phyloP scores from a whole-genome alignment of 306 rosid species.

The Casuarina glauca region DNA sequence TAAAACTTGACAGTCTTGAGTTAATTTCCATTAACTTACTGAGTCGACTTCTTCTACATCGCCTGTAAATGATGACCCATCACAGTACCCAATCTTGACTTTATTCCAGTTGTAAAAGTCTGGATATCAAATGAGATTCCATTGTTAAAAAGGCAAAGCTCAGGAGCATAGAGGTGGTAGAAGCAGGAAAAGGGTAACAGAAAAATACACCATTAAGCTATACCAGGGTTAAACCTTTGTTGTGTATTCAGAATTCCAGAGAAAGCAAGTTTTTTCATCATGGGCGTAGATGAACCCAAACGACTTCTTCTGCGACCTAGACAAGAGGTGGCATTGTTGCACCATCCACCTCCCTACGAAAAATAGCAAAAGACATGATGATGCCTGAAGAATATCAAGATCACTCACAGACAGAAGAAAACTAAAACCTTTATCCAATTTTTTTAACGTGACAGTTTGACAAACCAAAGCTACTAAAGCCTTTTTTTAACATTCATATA shows the following conservation, averaged over 20 bases:
- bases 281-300: slow-evolving; percentile 77
- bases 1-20: slow-evolving; percentile 3
- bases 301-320: slow-evolving; percentile 65
- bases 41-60: slow-evolving; percentile 75
- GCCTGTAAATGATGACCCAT: slow-evolving; percentile 93
- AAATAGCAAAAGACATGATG: slow-evolving; percentile 23
- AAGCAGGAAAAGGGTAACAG: background rate
- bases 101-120: slow-evolving; percentile 92
- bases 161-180: background rate
- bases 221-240: slow-evolving; percentile 74
- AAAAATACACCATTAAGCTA: background rate
- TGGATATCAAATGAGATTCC: slow-evolving; percentile 26
- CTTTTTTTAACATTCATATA: background rate
- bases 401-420: background rate
- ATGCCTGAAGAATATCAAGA: background rate
- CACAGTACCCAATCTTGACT: slow-evolving; percentile 88
- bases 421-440: background rate
- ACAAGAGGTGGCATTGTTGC: slow-evolving; percentile 85
- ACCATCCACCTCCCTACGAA: slow-evolving; percentile 97
- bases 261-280: slow-evolving; percentile 64
- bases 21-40: slow-evolving; percentile 53
- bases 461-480: background rate
- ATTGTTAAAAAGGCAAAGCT: background rate
- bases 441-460: background rate
- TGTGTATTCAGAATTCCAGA: slow-evolving; percentile 68